Base-by-base conservation (phyloP, 129 eudicot genomes). In the Centaurea solstitialis region DNA sequence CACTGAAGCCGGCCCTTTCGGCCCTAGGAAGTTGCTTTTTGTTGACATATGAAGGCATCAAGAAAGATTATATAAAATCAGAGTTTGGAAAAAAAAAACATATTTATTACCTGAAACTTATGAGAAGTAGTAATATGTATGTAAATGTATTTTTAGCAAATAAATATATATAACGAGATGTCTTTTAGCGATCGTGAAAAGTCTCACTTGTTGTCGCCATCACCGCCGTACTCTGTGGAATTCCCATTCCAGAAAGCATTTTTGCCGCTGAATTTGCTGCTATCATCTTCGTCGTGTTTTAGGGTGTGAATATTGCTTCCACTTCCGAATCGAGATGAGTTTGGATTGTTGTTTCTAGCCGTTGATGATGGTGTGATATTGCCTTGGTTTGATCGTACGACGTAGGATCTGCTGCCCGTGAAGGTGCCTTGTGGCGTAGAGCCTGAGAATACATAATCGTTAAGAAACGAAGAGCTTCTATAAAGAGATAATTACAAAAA, bases 201-300 rank as follows among this genome's bases (percentile, higher is more conserved):
- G 20, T 21, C 70, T 80, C 79, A 85, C 79, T 80, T 80, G 64
- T 80, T 85, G 79, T 80, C 78, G 18, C 79, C 84, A 59, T 93
- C 91, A 1, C 98, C 97, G 13, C 92, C 92, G 73, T 76, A 93
- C 68, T 93, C 90, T 0, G 98, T 93, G 17, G 98, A 93, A 79
- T 93, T 93, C 9, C 98, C 98, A 45, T 93, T 93, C 98, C 97
- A 91, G 70, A 91, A 93, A 75, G 97, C 77, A 70, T 93, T 93
- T 71, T 83, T 87, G 76, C 87, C 94, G 24, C 15, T 83, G 72
- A 87, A 92, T 28, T 71, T 85, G 71, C 65, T 85, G 71, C 65
- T 61, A 40, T 93, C 97, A 83, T 93, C 98, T 80, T 93, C 96
- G 20, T 88, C 96, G n/a, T 81, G 94, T 81, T 88, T 91, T 37